These are phyloP conservation scores for Citrus trifoliata DNA, from an alignment of 345 rosid species.

Conservation along the genomic window DNA sequence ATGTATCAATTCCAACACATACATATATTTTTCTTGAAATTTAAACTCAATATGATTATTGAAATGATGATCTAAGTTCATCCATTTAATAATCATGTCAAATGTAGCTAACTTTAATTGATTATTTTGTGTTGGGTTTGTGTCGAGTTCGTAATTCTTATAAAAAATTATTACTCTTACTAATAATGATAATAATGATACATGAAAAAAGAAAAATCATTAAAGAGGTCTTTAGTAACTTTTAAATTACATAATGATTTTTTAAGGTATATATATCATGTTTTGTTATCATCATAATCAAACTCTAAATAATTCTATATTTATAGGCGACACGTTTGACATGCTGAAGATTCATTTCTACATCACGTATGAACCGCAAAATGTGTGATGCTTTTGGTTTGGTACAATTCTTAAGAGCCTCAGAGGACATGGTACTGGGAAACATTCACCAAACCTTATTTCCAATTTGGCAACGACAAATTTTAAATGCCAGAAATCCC, in stretches of 20 bases:
- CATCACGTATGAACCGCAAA: not conserved
- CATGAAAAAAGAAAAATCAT: not conserved
- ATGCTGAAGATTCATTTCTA: slow-evolving; percentile 16
- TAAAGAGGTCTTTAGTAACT: not conserved
- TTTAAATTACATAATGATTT: not conserved
- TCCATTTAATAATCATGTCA: too few species aligned
- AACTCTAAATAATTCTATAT: not conserved
- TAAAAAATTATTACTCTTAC: too few species aligned
- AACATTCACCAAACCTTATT: not conserved
- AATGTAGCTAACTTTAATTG: too few species aligned
- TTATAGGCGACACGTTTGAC: slow-evolving; percentile 9
- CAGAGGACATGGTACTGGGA: not conserved
- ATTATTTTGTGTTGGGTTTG: too few species aligned
- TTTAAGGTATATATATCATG: not conserved
- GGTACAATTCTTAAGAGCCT: not conserved
- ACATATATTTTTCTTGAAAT: too few species aligned
- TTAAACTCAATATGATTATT: too few species aligned
- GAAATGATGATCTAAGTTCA: too few species aligned
- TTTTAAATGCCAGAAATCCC: slow-evolving; percentile 3
- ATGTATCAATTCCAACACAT: too few species aligned
- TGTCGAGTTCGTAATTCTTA: too few species aligned
- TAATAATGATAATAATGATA: not conserved
- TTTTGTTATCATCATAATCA: not conserved
- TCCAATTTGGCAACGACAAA: not conserved
- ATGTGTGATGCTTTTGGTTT: slow-evolving; percentile 9